Conservation (phyloP, 2,329 filamentous ascomycete genomes). For the Pestalotiopsis sp. region DNA sequence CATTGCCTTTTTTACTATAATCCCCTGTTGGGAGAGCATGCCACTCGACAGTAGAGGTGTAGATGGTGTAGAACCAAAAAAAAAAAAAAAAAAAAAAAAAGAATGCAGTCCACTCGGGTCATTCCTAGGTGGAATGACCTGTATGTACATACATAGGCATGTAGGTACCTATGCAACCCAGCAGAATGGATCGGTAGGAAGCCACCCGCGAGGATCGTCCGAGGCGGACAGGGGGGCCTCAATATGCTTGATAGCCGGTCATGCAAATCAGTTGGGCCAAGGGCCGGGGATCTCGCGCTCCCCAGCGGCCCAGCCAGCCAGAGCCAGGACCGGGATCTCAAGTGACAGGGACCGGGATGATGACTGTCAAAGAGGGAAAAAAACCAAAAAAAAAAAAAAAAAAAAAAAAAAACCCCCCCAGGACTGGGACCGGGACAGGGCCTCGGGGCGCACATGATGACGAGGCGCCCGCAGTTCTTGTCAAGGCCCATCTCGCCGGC, state of each 20-base stretch:
- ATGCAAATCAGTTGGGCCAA: background rate
- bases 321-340: background rate
- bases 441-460: background rate
- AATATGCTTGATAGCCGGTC: constrained; percentile 9
- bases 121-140: background rate
- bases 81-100: background rate
- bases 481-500: background rate
- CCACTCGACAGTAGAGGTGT: no score
- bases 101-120: background rate
- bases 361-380: background rate
- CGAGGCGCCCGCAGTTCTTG: background rate
- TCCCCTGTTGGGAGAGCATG: no score
- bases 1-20: no score
- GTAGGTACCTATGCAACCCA: constrained; percentile 14
- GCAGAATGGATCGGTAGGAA: constrained; percentile 21
- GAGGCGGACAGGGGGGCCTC: background rate
- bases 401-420: background rate
- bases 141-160: no score
- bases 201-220: constrained; percentile 21
- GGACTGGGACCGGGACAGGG: background rate
- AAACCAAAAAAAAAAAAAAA: no score
- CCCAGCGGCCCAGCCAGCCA: background rate
- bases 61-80: background rate
- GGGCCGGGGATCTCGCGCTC: background rate
- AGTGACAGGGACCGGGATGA: background rate